Base-by-base conservation (phyloP, 345 rosid species). In the Dimocarpus longan region DNA sequence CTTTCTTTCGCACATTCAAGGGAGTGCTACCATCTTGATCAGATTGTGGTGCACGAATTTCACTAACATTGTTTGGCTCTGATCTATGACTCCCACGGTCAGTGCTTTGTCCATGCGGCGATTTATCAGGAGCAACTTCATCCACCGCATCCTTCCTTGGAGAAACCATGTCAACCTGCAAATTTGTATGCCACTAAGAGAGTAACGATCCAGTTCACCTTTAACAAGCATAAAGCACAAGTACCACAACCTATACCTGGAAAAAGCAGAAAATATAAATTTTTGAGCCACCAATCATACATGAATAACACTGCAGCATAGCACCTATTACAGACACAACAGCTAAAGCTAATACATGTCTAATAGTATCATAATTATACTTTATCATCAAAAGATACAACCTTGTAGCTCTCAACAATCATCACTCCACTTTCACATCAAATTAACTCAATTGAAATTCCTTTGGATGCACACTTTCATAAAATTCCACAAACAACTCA, bases 101-200 rank as follows among this genome's bases (percentile, higher is more conserved):
- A 26, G 80, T 78, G 68, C 44, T 81, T 74, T 75, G 79, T 78
- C 39, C 76, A 10, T 85, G 68, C 71, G 77, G 88, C 72, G 67
- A 60, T 73, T 89, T 80, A 67, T 80, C 87, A 21, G 82, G 44
- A 80, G 83, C 81, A 74, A 42, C 85, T 76, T 84, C 79, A 75
- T 76, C 80, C 21, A 76, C 65, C 77, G 77, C 79, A 75, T 73
- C 82, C 76, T 89, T 90, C 68, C 50, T 86, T 32, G 89, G 66
- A 70, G 81, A 78, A 77, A 75, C 88, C 86, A 88, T 82, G 64
- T 75, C 71, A 84, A 60, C 74, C 56, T 80, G 57, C 75, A 74
- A 84, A 82, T 64, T 80, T 78, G 50, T 65, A 62, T 22, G 77
- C 64, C 67, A 81, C 80, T 71, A 80, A 78, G 70, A 75, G 76